Conservation (phyloP, 139 green algal species). For the Auxenochlorella pyrenoidosa region DNA sequence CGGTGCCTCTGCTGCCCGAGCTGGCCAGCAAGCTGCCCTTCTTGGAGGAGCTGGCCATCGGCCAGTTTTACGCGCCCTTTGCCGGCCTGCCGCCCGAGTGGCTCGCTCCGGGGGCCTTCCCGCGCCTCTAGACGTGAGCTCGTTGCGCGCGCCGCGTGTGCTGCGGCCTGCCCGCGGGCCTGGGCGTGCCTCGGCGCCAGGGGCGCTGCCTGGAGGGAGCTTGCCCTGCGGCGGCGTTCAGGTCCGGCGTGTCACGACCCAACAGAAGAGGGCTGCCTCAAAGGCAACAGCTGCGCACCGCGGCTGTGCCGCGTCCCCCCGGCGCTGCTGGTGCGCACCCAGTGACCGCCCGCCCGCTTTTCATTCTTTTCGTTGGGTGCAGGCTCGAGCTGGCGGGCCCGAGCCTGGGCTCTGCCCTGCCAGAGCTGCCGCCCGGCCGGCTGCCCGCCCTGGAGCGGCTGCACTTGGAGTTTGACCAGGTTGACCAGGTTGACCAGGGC, state of each 20-base stretch:
- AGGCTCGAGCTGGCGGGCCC: background rate
- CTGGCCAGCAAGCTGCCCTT: background rate
- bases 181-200: background rate
- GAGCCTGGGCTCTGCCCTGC: background rate
- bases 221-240: too few species aligned
- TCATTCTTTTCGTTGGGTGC: background rate
- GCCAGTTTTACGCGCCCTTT: background rate
- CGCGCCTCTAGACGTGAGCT: constrained; percentile 3
- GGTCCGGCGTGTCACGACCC: too few species aligned
- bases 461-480: background rate
- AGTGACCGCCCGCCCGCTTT: background rate
- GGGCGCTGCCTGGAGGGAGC: background rate
- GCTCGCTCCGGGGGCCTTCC: background rate
- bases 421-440: background rate
- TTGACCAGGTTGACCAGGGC: background rate
- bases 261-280: too few species aligned
- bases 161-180: background rate
- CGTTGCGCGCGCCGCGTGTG: too few species aligned
- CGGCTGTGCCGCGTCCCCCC: too few species aligned
- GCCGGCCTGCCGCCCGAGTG: background rate
- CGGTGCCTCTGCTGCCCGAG: background rate
- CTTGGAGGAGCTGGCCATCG: background rate
- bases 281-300: too few species aligned
- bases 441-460: background rate
- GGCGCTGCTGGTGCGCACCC: too few species aligned